Evolutionary conservation across 202 grass and related monocot species (phyloP).

Genomic region (Carex sylvatica): DNA sequence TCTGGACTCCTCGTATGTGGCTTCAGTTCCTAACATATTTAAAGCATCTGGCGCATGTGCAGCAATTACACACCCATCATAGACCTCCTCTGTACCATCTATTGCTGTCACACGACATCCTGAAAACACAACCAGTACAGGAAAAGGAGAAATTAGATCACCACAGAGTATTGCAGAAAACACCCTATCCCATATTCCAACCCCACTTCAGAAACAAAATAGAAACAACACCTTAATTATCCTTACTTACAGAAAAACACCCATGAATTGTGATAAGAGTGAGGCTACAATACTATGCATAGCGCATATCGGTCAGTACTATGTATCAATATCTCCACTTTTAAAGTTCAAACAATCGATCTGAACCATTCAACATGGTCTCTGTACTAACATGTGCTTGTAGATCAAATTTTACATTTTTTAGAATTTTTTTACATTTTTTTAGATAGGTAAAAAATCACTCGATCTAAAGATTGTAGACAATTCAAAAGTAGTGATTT

Average conservation of each 20-base stretch:
- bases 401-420: too few species aligned
- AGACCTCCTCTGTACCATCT: conserved; percentile 48
- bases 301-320: too few species aligned
- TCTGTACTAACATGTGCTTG: too few species aligned
- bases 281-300: too few species aligned
- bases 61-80: conserved; percentile 66
- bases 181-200: not conserved
- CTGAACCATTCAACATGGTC: too few species aligned
- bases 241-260: not conserved
- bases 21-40: conserved; percentile 54
- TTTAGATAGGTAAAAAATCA: too few species aligned
- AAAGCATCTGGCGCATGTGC: conserved; percentile 80
- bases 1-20: conserved; percentile 65
- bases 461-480: too few species aligned
- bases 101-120: conserved; percentile 40
- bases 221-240: not conserved
- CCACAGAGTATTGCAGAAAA: not conserved
- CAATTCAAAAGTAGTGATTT: too few species aligned
- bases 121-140: conserved; percentile 11
- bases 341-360: too few species aligned
- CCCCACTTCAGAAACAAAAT: not conserved
- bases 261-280: not conserved
- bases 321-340: too few species aligned
- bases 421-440: too few species aligned
- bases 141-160: not conserved